Conservation (phyloP, 345 rosid genomes). For the Anacardium occidentale region DNA sequence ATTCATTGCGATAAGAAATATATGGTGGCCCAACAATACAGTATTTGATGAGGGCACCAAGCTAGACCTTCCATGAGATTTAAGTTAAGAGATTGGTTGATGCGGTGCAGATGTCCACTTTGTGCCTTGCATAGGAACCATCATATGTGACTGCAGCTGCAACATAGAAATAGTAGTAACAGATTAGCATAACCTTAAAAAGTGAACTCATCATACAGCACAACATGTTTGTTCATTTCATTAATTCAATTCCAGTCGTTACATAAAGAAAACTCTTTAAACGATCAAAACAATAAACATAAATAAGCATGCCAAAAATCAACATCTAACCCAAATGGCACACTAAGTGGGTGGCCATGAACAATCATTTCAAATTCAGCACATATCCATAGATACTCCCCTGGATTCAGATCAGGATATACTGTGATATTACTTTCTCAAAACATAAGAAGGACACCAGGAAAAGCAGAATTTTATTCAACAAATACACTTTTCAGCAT, state of each 20-base stretch:
- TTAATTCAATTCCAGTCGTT: not conserved
- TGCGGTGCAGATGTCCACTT: conserved; percentile 32
- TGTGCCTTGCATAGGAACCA: conserved; percentile 62
- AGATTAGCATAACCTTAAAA: conserved; percentile 6
- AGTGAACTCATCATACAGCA: not conserved
- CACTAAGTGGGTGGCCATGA: not conserved
- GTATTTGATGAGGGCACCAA: not conserved
- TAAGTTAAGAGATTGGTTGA: conserved; percentile 4
- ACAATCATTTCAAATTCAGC: not conserved
- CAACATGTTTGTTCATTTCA: not conserved
- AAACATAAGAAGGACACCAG: not conserved
- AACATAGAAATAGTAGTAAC: not conserved
- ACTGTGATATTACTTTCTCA: not conserved
- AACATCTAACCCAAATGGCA: not conserved
- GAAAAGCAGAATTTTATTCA: not conserved
- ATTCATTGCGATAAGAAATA: not conserved
- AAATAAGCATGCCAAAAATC: not conserved
- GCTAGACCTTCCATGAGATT: conserved; percentile 13
- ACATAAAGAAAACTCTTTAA: not conserved
- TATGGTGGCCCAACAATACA: too few relatives aligned
- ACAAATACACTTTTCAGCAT: not conserved
- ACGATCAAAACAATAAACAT: not conserved
- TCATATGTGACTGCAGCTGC: conserved; percentile 59
- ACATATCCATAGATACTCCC: not conserved
- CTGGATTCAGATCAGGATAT: too few relatives aligned